These are phyloP conservation scores for Mollisiaceae sp. DNA, from an alignment of 2,329 filamentous ascomycete genomes.

Conservation along the genomic window DNA sequence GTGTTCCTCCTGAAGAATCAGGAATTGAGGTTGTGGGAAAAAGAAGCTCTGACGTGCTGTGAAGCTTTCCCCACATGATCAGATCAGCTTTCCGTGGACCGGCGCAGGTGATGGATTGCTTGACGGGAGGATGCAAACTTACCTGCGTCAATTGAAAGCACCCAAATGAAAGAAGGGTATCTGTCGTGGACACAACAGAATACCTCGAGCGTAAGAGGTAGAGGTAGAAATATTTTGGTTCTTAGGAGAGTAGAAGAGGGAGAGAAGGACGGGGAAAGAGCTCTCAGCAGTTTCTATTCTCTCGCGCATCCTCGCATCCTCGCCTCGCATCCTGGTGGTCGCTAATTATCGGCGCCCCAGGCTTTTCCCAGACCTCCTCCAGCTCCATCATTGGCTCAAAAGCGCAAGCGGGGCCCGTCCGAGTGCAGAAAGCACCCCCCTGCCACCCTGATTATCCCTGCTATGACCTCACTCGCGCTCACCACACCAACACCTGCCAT, in stretches of 20 bases:
- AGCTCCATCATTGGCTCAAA: conserved; percentile 8
- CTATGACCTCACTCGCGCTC: conserved; percentile 23
- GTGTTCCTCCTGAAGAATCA: not conserved
- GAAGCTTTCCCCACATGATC: conserved; percentile 27
- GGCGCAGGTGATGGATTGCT: conserved; percentile 8
- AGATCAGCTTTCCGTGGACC: conserved; percentile 14
- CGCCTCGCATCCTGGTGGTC: not conserved
- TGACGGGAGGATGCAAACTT: conserved; percentile 13
- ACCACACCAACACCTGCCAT: conserved; percentile 8
- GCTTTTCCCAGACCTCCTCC: not conserved
- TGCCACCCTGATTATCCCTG: conserved; percentile 10
- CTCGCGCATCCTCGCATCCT: not conserved
- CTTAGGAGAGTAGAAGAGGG: conserved; percentile 3
- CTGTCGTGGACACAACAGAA: not conserved
- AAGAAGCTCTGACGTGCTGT: conserved; percentile 21
- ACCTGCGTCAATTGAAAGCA: conserved; percentile 9
- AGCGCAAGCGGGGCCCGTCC: not conserved
- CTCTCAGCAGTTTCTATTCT: not conserved
- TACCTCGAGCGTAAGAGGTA: not conserved
- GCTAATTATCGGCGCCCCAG: not conserved
- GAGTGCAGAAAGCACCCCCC: conserved; percentile 7
- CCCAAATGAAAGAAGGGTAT: conserved; percentile 2
- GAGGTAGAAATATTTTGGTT: conserved; percentile 5
- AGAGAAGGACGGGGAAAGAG: conserved; percentile 1
- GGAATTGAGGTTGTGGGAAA: not conserved